A percentile compares a stretch with the other conserved stretches of the same genome.
Conservation (phyloP, 768 basidiomycete genomes). For the Termitomyces sp. region DNA sequence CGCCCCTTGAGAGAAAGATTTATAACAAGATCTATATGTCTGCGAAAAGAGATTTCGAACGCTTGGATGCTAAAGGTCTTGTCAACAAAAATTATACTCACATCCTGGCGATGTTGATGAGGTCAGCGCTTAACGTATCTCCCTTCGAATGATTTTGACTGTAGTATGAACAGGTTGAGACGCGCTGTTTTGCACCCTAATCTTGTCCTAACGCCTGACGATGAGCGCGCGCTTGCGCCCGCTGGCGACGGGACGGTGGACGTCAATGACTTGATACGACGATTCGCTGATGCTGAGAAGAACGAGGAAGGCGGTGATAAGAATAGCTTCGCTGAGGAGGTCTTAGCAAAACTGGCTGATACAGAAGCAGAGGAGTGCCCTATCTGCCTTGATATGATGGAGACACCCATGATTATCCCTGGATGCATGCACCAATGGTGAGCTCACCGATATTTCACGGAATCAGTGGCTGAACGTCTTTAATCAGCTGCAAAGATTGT, state of each 20-base stretch:
- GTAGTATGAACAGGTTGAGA: constrained; percentile 31
- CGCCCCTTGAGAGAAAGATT: constrained; percentile 75
- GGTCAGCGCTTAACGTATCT: constrained; percentile 45
- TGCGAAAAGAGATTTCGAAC: constrained; percentile 79
- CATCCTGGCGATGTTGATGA: constrained; percentile 93
- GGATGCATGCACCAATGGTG: constrained; percentile 78
- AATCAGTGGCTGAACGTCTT: neutral
- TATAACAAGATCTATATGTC: constrained; percentile 84
- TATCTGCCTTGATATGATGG: constrained; percentile 78
- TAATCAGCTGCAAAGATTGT: constrained; percentile 83
- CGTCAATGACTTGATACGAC: constrained; percentile 56
- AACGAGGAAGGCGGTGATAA: constrained; percentile 23
- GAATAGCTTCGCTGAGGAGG: constrained; percentile 56
- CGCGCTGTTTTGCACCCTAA: constrained; percentile 91
- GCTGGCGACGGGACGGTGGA: constrained; percentile 45
- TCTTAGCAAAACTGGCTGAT: constrained; percentile 62
- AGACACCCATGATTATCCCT: constrained; percentile 66
- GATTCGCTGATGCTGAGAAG: constrained; percentile 40
- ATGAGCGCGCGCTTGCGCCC: constrained; percentile 32
- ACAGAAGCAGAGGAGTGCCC: constrained; percentile 63
- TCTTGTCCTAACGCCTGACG: constrained; percentile 63
- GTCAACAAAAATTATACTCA: constrained; percentile 80
- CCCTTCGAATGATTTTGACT: neutral
- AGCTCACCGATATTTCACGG: constrained; percentile 13
- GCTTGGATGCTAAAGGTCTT: constrained; percentile 73